Conservation (phyloP, 2,329 filamentous ascomycete species). For the Colletotrichum somersetense region DNA sequence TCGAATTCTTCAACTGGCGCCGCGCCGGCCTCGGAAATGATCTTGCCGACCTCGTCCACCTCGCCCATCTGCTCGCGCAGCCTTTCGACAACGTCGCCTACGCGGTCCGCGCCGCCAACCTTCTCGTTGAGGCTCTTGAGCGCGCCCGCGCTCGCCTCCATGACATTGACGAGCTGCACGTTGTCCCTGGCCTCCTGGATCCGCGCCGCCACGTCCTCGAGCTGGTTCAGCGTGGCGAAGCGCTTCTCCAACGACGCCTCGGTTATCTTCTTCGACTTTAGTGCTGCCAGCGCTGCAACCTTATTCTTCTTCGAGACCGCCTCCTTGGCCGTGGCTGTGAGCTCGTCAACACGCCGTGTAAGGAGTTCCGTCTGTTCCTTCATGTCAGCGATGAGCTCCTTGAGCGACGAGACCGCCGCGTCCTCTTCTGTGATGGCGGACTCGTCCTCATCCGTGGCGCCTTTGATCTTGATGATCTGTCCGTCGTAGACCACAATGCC, state of each 20-base stretch:
- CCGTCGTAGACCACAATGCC: constrained; percentile 70
- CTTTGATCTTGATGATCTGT: constrained; percentile 80
- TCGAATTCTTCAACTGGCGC: constrained; percentile 79
- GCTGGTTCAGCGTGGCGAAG: constrained; percentile 79
- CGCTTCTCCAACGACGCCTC: constrained; percentile 80
- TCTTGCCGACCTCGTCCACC: constrained; percentile 83
- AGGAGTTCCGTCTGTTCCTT: constrained; percentile 79
- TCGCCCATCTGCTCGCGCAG: constrained; percentile 84
- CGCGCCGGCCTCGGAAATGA: constrained; percentile 75
- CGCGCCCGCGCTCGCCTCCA: constrained; percentile 82
- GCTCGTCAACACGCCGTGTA: constrained; percentile 72
- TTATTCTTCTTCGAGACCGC: constrained; percentile 81
- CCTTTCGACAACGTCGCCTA: constrained; percentile 80
- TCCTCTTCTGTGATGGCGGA: constrained; percentile 80
- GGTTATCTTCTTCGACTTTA: constrained; percentile 85
- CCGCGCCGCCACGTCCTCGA: constrained; percentile 85
- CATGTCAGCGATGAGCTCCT: constrained; percentile 81
- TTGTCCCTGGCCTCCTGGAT: constrained; percentile 90
- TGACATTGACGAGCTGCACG: constrained; percentile 83
- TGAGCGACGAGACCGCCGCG: constrained; percentile 84
- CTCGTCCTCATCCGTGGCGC: constrained; percentile 56
- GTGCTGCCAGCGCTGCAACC: constrained; percentile 79
- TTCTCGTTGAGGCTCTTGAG: constrained; percentile 80
- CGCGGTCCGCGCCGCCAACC: constrained; percentile 80
- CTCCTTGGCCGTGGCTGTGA: constrained; percentile 74